These are phyloP conservation scores for Apiotrichum siamense DNA, from an alignment of 1,284 basidiomycete genomes.

Conservation along the genomic window DNA sequence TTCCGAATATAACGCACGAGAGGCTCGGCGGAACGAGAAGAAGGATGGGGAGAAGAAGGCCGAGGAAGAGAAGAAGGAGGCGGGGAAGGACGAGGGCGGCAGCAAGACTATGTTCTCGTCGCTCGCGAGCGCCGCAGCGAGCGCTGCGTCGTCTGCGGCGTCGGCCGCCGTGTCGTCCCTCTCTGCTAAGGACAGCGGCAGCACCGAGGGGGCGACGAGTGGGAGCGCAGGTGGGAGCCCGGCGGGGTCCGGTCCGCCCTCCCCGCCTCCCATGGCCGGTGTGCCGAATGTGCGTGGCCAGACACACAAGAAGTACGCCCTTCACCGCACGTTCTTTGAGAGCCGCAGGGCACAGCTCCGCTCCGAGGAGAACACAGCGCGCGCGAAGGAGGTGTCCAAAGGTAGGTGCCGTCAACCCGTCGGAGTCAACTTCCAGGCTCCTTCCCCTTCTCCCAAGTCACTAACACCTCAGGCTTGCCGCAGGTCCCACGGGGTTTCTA, in stretches of 20 bases:
- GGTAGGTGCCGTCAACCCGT: too few relatives aligned
- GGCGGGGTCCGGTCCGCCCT: neutral
- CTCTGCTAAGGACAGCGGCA: slow-evolving; percentile 3
- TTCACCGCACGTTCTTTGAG: slow-evolving; percentile 44
- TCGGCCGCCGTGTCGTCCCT: neutral
- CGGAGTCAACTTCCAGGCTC: too few relatives aligned
- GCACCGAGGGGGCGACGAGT: too few relatives aligned
- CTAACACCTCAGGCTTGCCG: slow-evolving; percentile 18
- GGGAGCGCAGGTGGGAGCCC: too few relatives aligned
- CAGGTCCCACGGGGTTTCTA: slow-evolving; percentile 26
- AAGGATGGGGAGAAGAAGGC: slow-evolving; percentile 12
- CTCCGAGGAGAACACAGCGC: slow-evolving; percentile 32
- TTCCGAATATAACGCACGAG: slow-evolving; percentile 37
- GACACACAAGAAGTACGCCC: slow-evolving; percentile 41
- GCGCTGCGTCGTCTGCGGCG: neutral
- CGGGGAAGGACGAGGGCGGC: slow-evolving; percentile 15
- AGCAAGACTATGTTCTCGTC: slow-evolving; percentile 1
- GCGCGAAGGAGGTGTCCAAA: slow-evolving; percentile 42
- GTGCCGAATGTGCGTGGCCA: slow-evolving; percentile 18
- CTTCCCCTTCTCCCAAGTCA: too few relatives aligned
- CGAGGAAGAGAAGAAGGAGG: slow-evolving; percentile 16
- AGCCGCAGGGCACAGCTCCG: slow-evolving; percentile 37
- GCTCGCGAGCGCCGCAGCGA: neutral
- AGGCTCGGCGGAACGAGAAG: slow-evolving; percentile 25
- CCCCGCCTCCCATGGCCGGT: slow-evolving; percentile 8